Evolutionary conservation across 208 protist genomes (phyloP), one percentile per base, ranked within the genome.

Genomic region (Strigomonas galati): DNA sequence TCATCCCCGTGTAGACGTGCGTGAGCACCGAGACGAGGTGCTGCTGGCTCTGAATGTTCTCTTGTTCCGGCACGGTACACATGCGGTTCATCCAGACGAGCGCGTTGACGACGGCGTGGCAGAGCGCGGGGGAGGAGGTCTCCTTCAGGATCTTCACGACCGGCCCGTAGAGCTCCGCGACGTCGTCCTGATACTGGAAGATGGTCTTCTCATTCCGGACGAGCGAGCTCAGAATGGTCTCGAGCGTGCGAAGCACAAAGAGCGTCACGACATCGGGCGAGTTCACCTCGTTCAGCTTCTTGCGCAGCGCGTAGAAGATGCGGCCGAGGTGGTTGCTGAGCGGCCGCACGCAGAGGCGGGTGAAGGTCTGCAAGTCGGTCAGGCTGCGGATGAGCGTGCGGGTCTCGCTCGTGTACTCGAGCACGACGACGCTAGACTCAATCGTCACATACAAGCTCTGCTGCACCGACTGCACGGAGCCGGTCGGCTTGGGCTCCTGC

Each of bases 331-430:
- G 83, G 54, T 56, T 76, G 59, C 64, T 87, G 23, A 96, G 75
- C 12, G 82, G 86, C 35, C 77, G 74, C 19, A 93, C 81, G 57
- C 84, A 82, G 62, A 92, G 83, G 6, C 76, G 77, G 0, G 88
- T 87, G 69, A 94, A 90, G 59, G 83, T 90, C 66, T 91, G 86
- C 57, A 96, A 71, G 65, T 96, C 91, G 0, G 84, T 82, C 69
- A 93, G 82, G 67, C 84, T 82, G 30, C 88, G 82, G 54, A 93
- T 74, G 5, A 94, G 84, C 59, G 79, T 85, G 64, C 74, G 79
- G 19, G 74, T 68, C 51, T 93, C 87, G 52, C 62, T 81, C 15
- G 88, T 91, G 74, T 92, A 94, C 79, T 96, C 87, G 24, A 96
- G 74, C 58, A 83, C 82, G 28, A 90, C 83, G 1, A 94, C 85